Conservation (phyloP, 1,139 yeast species). For the Kluyveromyces sp. region DNA sequence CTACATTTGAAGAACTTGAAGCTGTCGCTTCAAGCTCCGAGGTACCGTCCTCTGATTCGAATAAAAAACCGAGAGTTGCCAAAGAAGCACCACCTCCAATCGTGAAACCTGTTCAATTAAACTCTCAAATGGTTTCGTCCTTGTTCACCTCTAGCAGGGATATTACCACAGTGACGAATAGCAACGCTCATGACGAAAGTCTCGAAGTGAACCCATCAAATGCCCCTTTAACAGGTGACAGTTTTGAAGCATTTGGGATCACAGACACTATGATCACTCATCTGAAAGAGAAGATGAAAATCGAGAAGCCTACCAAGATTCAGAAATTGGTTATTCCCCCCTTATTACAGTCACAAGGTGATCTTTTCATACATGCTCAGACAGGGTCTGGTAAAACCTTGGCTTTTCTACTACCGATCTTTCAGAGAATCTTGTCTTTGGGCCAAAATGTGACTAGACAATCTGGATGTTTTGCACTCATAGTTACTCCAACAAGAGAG, state of each 20-base stretch:
- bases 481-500: slow-evolving; percentile 90
- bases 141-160: slow-evolving; percentile 69
- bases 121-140: slow-evolving; percentile 57
- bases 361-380: slow-evolving; percentile 84
- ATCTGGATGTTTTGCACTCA: slow-evolving; percentile 83
- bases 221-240: slow-evolving; percentile 54
- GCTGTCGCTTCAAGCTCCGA: neutral
- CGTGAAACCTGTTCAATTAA: slow-evolving; percentile 13
- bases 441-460: slow-evolving; percentile 47
- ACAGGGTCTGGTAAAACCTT: slow-evolving; percentile 95
- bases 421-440: slow-evolving; percentile 41
- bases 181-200: slow-evolving; percentile 24
- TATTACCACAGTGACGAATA: slow-evolving; percentile 25
- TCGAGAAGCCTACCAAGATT: slow-evolving; percentile 74
- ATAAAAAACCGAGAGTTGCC: slow-evolving; percentile 7
- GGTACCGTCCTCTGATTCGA: slow-evolving; percentile 4
- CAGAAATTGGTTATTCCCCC: slow-evolving; percentile 80
- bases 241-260: slow-evolving; percentile 69
- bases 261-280: slow-evolving; percentile 46
- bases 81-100: slow-evolving; percentile 14
- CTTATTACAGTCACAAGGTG: slow-evolving; percentile 39
- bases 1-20: neutral
- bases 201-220: slow-evolving; percentile 59
- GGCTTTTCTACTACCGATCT: slow-evolving; percentile 78
- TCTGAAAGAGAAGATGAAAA: slow-evolving; percentile 50